Percentiles rank a stretch among this genome's conserved stretches.
Conservation (phyloP, 305 asterid species). For the Fraxinus nigra region DNA sequence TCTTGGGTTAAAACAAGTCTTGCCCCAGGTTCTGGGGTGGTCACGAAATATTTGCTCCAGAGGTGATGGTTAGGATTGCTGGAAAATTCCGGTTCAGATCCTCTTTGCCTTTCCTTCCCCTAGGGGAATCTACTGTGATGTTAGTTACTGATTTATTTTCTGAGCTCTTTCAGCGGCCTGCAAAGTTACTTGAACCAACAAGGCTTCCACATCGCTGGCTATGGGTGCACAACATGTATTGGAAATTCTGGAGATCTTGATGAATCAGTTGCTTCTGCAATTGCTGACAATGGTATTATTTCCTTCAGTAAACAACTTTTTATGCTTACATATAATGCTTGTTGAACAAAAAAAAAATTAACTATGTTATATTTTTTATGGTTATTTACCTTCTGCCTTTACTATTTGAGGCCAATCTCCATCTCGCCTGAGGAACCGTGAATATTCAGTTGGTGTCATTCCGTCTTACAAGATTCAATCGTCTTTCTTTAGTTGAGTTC, state of each 20-base stretch:
- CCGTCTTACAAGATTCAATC: neutral
- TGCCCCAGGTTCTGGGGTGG: conserved; percentile 86
- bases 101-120: conserved; percentile 2
- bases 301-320: neutral
- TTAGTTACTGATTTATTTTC: conserved; percentile 17
- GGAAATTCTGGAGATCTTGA: conserved; percentile 92
- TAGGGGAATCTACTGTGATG: neutral
- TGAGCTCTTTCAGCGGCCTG: conserved; percentile 52
- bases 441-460: neutral
- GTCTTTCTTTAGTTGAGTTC: neutral
- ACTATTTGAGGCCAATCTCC: neutral
- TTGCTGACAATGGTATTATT: conserved; percentile 62
- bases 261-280: conserved; percentile 72
- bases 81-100: neutral
- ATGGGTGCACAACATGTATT: conserved; percentile 81
- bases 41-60: conserved; percentile 65
- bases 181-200: conserved; percentile 76
- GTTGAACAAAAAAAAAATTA: neutral
- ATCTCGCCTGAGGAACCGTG: neutral
- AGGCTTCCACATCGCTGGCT: conserved; percentile 79
- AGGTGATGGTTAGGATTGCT: conserved; percentile 41
- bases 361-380: neutral
- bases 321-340: neutral
- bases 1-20: conserved; percentile 87
- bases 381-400: neutral